These are phyloP conservation scores for Bipolaris sorokiniana DNA, from an alignment of 2,329 filamentous ascomycete species.

Conservation along the genomic window DNA sequence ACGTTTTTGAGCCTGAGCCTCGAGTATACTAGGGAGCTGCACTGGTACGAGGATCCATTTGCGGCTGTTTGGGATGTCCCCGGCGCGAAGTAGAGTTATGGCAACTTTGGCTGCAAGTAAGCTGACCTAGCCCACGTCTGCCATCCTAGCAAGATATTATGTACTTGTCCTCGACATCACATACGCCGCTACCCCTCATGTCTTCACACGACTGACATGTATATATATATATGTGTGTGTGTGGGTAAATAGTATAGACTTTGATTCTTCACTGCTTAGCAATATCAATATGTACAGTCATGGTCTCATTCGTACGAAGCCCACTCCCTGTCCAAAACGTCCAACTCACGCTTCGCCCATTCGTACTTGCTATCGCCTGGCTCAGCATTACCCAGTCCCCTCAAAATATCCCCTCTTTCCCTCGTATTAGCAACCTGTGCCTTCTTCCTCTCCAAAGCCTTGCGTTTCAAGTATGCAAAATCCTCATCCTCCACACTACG, in stretches of 20 bases:
- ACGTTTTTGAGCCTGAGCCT: slow-evolving; percentile 54
- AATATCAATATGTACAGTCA: background rate
- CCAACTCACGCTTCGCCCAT: slow-evolving; percentile 34
- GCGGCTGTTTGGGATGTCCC: slow-evolving; percentile 44
- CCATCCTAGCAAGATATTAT: too few species aligned
- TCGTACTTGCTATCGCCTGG: slow-evolving; percentile 35
- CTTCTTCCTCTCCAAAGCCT: slow-evolving; percentile 60
- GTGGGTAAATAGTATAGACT: too few species aligned
- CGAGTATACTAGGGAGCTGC: slow-evolving; percentile 63
- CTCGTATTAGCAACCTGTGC: slow-evolving; percentile 53
- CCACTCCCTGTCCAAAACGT: slow-evolving; percentile 38
- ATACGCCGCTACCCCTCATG: too few species aligned
- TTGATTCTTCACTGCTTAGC: background rate
- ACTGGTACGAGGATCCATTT: slow-evolving; percentile 63
- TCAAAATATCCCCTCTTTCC: slow-evolving; percentile 44
- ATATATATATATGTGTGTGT: too few species aligned
- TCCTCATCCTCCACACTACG: slow-evolving; percentile 72
- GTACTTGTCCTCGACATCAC: too few species aligned
- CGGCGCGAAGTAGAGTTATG: slow-evolving; percentile 3
- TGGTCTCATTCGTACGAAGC: slow-evolving; percentile 34
- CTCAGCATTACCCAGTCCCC: slow-evolving; percentile 31
- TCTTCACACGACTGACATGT: too few species aligned
- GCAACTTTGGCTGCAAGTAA: background rate
- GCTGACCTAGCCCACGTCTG: too few species aligned
- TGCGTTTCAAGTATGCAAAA: slow-evolving; percentile 66